phyloP scores from a whole-genome alignment of 805 yeast genomes.

The Blastobotrys attinorum region DNA sequence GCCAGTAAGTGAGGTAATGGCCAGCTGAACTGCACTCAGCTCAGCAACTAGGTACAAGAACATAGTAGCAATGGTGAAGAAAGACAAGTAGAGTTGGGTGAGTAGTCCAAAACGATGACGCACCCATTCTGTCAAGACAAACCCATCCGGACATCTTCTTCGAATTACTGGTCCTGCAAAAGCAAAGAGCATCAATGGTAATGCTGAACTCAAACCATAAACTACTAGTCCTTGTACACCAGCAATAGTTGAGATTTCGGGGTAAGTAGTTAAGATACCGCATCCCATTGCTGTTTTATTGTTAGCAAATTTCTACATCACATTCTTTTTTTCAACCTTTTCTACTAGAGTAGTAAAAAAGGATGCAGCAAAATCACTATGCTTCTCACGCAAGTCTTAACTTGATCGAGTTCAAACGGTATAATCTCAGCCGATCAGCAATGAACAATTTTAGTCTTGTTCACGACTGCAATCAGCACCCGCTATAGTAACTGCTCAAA shows the following conservation, averaged over 20 bases:
- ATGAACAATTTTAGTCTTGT: too few relatives aligned
- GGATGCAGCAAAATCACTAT: constrained; percentile 16
- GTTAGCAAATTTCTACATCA: constrained; percentile 2
- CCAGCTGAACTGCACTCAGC: constrained; percentile 69
- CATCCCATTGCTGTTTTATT: constrained; percentile 64
- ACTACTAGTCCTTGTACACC: constrained; percentile 85
- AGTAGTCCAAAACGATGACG: constrained; percentile 67
- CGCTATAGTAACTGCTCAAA: constrained; percentile 4
- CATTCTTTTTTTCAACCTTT: too few relatives aligned
- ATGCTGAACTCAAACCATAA: constrained; percentile 68
- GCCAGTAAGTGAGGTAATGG: constrained; percentile 71
- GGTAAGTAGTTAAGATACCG: constrained; percentile 78
- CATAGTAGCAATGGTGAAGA: constrained; percentile 77
- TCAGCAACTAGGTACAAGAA: constrained; percentile 77
- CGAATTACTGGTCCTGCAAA: constrained; percentile 75
- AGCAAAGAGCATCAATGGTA: constrained; percentile 82
- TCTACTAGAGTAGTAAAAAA: constrained; percentile 4
- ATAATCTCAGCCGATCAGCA: constrained; percentile 49
- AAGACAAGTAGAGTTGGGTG: constrained; percentile 67
- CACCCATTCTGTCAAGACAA: constrained; percentile 93
- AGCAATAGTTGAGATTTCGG: constrained; percentile 76
- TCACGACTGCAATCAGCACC: constrained; percentile 2
- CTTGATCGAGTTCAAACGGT: constrained; percentile 80
- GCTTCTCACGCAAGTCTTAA: constrained; percentile 75
- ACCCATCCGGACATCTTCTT: constrained; percentile 77